A percentile compares a stretch with the other conserved stretches of the same genome.
Conservation (phyloP, 345 rosid species). For the Corymbia maculata region DNA sequence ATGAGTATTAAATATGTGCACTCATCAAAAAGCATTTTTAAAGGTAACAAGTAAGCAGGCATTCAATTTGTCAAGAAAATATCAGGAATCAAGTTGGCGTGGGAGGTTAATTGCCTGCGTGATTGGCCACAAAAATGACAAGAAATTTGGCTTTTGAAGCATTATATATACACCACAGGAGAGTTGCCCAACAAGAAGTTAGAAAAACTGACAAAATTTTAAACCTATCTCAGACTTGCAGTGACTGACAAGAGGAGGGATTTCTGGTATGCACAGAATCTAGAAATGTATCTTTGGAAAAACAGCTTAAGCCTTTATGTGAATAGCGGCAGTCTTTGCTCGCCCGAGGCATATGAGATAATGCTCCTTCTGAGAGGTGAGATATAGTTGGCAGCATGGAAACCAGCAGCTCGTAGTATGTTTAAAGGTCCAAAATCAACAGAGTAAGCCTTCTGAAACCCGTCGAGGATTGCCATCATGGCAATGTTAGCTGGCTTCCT, state of each 20-base stretch:
- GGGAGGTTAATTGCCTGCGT: neutral
- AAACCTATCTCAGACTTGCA: neutral
- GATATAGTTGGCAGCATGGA: constrained; percentile 68
- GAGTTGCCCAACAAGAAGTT: neutral
- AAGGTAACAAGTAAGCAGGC: neutral
- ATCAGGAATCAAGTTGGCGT: neutral
- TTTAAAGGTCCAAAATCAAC: constrained; percentile 83
- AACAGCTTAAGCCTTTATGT: constrained; percentile 1
- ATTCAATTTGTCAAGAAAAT: neutral
- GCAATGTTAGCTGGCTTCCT: constrained; percentile 68
- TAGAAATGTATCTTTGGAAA: neutral
- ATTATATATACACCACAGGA: neutral
- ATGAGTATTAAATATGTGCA: neutral
- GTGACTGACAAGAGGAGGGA: neutral
- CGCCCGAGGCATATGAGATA: constrained; percentile 82
- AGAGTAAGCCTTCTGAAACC: constrained; percentile 77
- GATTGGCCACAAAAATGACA: neutral
- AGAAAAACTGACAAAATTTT: neutral
- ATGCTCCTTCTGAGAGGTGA: constrained; percentile 74
- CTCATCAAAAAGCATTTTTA: neutral
- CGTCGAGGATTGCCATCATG: constrained; percentile 90
- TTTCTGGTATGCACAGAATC: neutral
- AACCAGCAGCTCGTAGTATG: constrained; percentile 69
- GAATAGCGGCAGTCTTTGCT: constrained; percentile 49
- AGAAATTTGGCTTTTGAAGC: neutral